Evolutionary conservation across 805 yeast species (phyloP), one percentile per base, ranked within the genome.

Genomic region (Candida taoyuanica): DNA sequence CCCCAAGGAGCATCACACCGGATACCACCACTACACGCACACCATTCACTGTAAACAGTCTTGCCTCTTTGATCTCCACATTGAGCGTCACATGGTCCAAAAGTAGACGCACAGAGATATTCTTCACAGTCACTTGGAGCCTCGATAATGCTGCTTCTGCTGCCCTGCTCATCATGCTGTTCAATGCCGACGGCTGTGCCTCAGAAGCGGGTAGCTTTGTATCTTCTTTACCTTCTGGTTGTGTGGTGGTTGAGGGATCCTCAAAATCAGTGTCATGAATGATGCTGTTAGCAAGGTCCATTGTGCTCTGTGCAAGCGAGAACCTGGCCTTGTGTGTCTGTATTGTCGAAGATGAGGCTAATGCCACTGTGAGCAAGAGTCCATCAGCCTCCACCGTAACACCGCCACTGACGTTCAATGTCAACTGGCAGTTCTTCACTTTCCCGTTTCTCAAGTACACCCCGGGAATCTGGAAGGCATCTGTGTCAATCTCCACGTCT

Each of bases 401-500:
- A 5, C 94, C 94, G 17, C 81, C 87, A 37, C 78, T 72, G 27
- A 85, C 76, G 2, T 80, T 77, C 15, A 87, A 73, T 18, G 68
- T 69, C 9, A 87, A 59, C 18, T 73, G 74, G 34, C 85, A 62
- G 23, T 64, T 64, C 9, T 70, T 68, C 3, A 85, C 63, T 20
- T 64, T 67, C 0, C 94, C 95, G 50, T 71, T 71, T 30, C 88
- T 61, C 5, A 85, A 58, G 40, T 65, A 70, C 16, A 80, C 55
- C 2, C 86, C 85, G 0, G 91, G 91, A 3, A 83, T 52, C 42
- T 70, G 67, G 30, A 86, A 66, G 40, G 78, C 81, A 21, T 81
- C 86, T 0, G 86, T 78, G 53, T 84, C 91, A 20, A 89, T 61
- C 34, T 78, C 70, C 8, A 89, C 74, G 56, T 85, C 81, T 31